A percentile compares a stretch with the other conserved stretches of the same genome.
Conservation (phyloP, 306 rosid species). For the Vigna angularis region DNA sequence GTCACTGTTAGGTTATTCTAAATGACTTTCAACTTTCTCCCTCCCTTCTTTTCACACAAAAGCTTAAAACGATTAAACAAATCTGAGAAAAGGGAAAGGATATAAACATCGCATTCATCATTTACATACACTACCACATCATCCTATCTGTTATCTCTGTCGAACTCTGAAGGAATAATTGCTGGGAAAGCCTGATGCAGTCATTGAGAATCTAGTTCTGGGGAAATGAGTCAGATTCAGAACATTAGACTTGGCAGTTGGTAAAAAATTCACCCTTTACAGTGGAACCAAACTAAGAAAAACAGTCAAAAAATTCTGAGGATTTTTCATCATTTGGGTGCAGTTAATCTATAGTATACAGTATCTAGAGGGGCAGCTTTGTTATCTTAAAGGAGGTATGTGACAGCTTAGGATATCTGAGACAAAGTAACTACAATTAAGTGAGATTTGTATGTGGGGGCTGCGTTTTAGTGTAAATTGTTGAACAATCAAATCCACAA, state of each 20-base stretch:
- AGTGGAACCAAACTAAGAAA: background rate
- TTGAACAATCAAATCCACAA: slow-evolving; percentile 22
- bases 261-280: background rate
- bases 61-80: background rate
- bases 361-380: background rate
- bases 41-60: slow-evolving; percentile 34
- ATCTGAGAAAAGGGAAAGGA: slow-evolving; percentile 14
- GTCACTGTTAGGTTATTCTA: slow-evolving; percentile 39
- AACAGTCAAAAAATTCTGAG: background rate
- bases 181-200: slow-evolving; percentile 44
- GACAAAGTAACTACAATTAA: background rate
- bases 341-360: background rate
- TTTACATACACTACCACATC: slow-evolving; percentile 34
- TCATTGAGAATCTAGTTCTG: slow-evolving; percentile 44
- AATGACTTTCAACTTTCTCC: slow-evolving; percentile 38
- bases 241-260: slow-evolving; percentile 10
- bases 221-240: slow-evolving; percentile 35
- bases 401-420: background rate
- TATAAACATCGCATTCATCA: slow-evolving; percentile 14
- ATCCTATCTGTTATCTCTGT: slow-evolving; percentile 45
- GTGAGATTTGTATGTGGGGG: slow-evolving; percentile 12
- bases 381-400: background rate
- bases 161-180: slow-evolving; percentile 40
- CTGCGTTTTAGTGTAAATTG: background rate
- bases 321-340: background rate